Evolutionary conservation across 495 filamentous ascomycete genomes (phyloP).

Genomic region (Monascus purpureus): DNA sequence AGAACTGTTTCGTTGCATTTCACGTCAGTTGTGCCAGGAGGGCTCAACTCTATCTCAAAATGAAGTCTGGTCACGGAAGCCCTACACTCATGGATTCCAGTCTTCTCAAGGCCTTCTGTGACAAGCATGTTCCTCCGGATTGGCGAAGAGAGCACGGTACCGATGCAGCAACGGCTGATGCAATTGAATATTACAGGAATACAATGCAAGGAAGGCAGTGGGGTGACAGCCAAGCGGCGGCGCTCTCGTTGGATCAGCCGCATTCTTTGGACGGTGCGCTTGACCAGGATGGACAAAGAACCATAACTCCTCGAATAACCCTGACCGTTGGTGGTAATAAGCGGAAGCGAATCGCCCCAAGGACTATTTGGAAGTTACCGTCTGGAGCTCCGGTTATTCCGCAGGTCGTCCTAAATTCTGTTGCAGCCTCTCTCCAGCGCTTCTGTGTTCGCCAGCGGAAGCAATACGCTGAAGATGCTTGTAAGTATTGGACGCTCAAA

Average conservation of each 20-base stretch:
- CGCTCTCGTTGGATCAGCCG: constrained; percentile 59
- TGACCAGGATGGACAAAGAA: constrained; percentile 20
- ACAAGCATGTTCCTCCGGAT: constrained; percentile 86
- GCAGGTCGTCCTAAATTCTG: constrained; percentile 62
- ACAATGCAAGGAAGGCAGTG: constrained; percentile 77
- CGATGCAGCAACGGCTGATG: constrained; percentile 48
- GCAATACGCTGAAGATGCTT: constrained; percentile 82
- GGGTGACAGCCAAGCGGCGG: constrained; percentile 81
- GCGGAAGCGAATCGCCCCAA: constrained; percentile 51
- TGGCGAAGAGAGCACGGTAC: constrained; percentile 79
- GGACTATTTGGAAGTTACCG: constrained; percentile 80
- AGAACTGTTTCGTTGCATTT: constrained; percentile 93
- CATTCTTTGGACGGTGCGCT: constrained; percentile 36
- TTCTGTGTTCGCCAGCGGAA: constrained; percentile 76
- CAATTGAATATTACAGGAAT: constrained; percentile 70
- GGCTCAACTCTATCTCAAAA: constrained; percentile 81
- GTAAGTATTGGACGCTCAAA: constrained; percentile 96
- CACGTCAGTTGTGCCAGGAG: constrained; percentile 92
- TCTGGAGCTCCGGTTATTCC: constrained; percentile 94
- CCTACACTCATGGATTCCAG: constrained; percentile 76
- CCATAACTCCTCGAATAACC: constrained; percentile 32
- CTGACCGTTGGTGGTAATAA: constrained; percentile 61
- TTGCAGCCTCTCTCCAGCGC: constrained; percentile 62
- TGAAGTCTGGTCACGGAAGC: constrained; percentile 79
- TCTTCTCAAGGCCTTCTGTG: constrained; percentile 85